A percentile compares a stretch with the other conserved stretches of the same genome.
Evolutionary conservation across 148 eudicot genomes (phyloP).

Genomic region (Amaranthus palmeri): DNA sequence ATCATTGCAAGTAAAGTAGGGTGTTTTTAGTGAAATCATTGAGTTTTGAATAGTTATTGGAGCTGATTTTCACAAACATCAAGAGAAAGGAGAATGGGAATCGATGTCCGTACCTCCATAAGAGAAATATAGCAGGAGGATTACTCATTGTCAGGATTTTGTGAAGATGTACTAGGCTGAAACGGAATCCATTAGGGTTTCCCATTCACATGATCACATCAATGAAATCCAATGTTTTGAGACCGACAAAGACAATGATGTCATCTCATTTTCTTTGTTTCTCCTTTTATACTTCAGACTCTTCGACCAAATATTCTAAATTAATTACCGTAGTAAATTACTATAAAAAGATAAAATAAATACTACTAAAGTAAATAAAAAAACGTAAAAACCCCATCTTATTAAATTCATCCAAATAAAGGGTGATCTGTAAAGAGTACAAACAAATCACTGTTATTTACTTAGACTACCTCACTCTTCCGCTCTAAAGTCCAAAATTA

Average conservation of each 20-base stretch:
- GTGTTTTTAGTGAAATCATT: slow-evolving; percentile 23
- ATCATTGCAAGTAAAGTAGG: slow-evolving; percentile 16
- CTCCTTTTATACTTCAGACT: too few species aligned
- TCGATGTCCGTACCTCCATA: neutral
- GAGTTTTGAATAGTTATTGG: slow-evolving; percentile 10
- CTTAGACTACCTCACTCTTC: too few species aligned
- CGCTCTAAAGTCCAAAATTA: too few species aligned
- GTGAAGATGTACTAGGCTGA: slow-evolving; percentile 2
- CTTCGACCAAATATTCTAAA: too few species aligned
- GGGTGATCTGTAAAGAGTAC: too few species aligned
- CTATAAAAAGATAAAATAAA: too few species aligned
- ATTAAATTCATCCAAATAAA: too few species aligned
- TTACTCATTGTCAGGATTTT: neutral
- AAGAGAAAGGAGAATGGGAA: neutral
- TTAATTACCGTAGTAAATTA: too few species aligned
- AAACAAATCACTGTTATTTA: too few species aligned
- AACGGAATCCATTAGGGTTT: slow-evolving; percentile 13
- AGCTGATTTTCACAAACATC: neutral
- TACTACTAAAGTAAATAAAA: too few species aligned
- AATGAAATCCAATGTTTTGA: neutral
- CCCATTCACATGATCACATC: neutral
- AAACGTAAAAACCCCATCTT: too few species aligned
- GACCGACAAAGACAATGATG: neutral
- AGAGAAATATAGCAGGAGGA: neutral
- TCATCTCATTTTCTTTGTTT: too few species aligned